phyloP scores from a whole-genome alignment of 2,329 filamentous ascomycete species.

The Xylariaceae sp. region DNA sequence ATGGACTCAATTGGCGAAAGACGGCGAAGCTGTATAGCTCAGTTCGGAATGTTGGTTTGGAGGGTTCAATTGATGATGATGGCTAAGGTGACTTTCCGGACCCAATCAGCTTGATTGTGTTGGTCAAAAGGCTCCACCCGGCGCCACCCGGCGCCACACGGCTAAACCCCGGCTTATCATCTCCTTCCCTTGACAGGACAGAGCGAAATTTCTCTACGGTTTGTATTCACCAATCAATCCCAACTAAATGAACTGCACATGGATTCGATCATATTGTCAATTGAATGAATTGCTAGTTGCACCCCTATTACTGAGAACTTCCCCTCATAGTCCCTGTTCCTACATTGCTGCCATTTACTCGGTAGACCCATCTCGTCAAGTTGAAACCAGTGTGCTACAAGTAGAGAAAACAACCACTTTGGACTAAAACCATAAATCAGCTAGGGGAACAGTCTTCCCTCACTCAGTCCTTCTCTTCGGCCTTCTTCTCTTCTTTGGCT shows the following conservation, averaged over 20 bases:
- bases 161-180: conserved; percentile 11
- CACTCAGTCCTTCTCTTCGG: conserved; percentile 46
- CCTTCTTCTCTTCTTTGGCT: conserved; percentile 39
- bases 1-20: conserved; percentile 31
- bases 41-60: conserved; percentile 11
- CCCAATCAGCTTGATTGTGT: conserved; percentile 24
- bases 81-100: conserved; percentile 2
- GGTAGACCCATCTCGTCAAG: conserved; percentile 15
- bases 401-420: neutral
- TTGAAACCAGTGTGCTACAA: conserved; percentile 13
- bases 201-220: neutral
- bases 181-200: neutral
- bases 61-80: conserved; percentile 34
- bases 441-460: conserved; percentile 3
- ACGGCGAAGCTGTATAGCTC: conserved; percentile 24
- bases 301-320: neutral
- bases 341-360: conserved; percentile 15
- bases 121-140: conserved; percentile 20
- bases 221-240: neutral
- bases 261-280: neutral
- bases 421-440: conserved; percentile 1
- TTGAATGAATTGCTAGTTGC: neutral
- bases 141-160: no score
- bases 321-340: conserved; percentile 12
- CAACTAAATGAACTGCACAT: neutral